Conservation (phyloP, 306 rosid genomes). For the Rubus idaeus region DNA sequence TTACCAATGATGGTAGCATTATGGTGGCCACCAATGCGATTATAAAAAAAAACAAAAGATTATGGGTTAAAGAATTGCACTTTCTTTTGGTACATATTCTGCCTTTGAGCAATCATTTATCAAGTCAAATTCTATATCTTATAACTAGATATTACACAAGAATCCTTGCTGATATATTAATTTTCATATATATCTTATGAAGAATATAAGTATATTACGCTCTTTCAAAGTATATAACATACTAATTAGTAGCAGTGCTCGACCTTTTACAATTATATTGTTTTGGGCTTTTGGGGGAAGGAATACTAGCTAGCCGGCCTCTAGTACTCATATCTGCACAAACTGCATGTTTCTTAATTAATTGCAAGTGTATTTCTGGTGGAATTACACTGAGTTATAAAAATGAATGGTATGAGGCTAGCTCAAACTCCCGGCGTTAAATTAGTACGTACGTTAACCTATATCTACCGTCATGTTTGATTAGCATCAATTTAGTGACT, state of each 20-base stretch:
- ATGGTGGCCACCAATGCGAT: slow-evolving; percentile 53
- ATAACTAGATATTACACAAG: slow-evolving; percentile 21
- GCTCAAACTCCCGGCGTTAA: no score
- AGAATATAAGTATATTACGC: slow-evolving; percentile 5
- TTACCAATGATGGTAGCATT: slow-evolving; percentile 68
- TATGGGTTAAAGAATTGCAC: slow-evolving; percentile 55
- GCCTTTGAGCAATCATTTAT: slow-evolving; percentile 41
- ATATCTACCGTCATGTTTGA: no score
- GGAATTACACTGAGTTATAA: no score
- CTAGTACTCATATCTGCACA: no score
- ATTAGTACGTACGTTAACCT: no score
- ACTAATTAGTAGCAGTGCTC: background rate
- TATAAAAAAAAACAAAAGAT: slow-evolving; percentile 51
- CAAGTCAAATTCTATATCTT: slow-evolving; percentile 25
- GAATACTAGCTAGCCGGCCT: no score
- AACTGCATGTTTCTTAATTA: no score
- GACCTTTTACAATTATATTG: background rate
- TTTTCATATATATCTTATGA: background rate
- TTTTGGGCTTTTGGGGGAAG: no score
- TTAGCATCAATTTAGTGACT: no score
- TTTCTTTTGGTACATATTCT: slow-evolving; percentile 34
- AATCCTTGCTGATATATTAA: slow-evolving; percentile 3
- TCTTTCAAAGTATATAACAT: slow-evolving; percentile 15
- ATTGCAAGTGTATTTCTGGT: no score
- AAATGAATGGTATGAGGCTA: no score